Evolutionary conservation across 345 rosid genomes (phyloP).

Genomic region (Boechera divaricarpa): DNA sequence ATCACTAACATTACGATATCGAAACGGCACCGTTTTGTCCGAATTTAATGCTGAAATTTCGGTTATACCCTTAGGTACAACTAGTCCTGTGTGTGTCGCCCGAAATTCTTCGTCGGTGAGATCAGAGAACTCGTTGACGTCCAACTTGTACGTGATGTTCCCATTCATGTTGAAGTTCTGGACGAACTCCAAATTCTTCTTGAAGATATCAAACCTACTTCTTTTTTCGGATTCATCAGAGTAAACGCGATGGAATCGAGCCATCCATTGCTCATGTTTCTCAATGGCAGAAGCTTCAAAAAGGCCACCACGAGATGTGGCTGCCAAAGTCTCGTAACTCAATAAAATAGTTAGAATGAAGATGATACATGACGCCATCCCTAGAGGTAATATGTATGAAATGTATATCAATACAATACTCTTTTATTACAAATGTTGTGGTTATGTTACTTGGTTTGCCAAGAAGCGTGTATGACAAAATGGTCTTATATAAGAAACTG

Average conservation of each 20-base stretch:
- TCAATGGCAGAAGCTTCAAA: slow-evolving; percentile 45
- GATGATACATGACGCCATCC: slow-evolving; percentile 27
- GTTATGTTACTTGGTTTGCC: slow-evolving; percentile 8
- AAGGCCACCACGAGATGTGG: slow-evolving; percentile 27
- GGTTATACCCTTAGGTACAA: neutral
- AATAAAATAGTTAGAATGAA: slow-evolving; percentile 25
- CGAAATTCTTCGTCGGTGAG: slow-evolving; percentile 56
- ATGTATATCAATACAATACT: slow-evolving; percentile 4
- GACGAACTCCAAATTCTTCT: slow-evolving; percentile 50
- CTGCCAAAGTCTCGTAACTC: slow-evolving; percentile 12
- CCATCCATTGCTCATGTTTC: slow-evolving; percentile 57
- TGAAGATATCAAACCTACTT: slow-evolving; percentile 48
- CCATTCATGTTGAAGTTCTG: slow-evolving; percentile 47
- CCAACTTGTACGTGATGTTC: slow-evolving; percentile 40
- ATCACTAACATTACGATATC: slow-evolving; percentile 35
- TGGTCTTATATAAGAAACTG: slow-evolving; percentile 31
- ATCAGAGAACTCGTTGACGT: slow-evolving; percentile 60
- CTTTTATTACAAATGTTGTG: neutral
- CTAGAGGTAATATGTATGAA: neutral
- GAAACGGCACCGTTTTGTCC: slow-evolving; percentile 16
- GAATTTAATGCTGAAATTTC: neutral
- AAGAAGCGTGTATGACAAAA: neutral
- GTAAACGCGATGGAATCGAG: slow-evolving; percentile 46
- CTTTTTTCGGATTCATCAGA: slow-evolving; percentile 43
- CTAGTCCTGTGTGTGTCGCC: slow-evolving; percentile 44